These are phyloP conservation scores for Trichoderma atrobrunneum DNA, from an alignment of 2,329 filamentous ascomycete species.

Conservation along the genomic window DNA sequence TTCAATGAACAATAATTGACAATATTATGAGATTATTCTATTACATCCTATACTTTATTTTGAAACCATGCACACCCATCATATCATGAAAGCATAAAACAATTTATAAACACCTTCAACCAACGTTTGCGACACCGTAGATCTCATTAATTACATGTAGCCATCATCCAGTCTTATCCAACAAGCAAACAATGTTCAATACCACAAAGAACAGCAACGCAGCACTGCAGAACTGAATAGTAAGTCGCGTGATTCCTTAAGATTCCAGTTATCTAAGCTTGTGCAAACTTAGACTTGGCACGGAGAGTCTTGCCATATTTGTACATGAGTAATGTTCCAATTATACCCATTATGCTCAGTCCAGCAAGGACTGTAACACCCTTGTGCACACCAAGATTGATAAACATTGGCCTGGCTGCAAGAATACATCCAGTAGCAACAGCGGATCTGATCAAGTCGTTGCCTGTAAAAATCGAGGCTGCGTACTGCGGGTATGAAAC, in stretches of 20 bases:
- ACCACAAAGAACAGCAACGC: neutral
- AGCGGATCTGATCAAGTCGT: neutral
- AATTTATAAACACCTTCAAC: neutral
- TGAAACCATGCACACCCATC: neutral
- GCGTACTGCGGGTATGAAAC: constrained; percentile 1
- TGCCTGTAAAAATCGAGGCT: neutral
- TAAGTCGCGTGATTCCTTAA: neutral
- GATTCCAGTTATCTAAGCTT: neutral
- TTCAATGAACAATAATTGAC: neutral
- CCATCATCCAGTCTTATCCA: neutral
- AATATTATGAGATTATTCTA: neutral
- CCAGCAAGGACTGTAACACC: neutral
- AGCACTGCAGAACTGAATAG: neutral
- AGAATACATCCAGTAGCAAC: neutral
- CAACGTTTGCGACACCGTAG: neutral
- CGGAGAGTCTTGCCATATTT: neutral
- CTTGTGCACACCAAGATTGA: neutral
- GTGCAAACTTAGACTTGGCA: neutral
- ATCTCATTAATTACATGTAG: neutral
- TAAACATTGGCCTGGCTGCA: neutral
- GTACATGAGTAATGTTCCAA: neutral
- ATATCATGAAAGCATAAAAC: neutral
- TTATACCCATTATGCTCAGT: neutral
- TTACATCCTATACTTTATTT: neutral
- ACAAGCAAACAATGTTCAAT: neutral